phyloP scores from a whole-genome alignment of 2,329 filamentous ascomycete genomes.

The Dactylellina parvicollis region DNA sequence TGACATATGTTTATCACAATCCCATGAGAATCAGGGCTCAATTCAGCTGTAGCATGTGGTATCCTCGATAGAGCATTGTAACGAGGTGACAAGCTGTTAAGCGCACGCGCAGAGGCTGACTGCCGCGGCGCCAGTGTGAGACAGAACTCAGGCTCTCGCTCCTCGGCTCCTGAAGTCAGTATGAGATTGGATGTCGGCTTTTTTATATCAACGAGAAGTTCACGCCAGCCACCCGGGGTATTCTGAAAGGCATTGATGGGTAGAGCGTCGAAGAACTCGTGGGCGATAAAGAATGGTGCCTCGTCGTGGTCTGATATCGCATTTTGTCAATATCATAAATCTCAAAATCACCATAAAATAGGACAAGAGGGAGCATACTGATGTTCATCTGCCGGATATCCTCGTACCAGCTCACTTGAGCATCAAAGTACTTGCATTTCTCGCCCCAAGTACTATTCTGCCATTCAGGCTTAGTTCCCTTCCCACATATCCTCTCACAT shows the following conservation, averaged over 20 bases:
- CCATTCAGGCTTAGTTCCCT: conserved; percentile 25
- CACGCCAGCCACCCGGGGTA: conserved; percentile 64
- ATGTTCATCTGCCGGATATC: conserved; percentile 70
- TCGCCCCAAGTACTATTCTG: conserved; percentile 15
- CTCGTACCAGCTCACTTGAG: conserved; percentile 64
- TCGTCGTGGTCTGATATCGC: conserved; percentile 69
- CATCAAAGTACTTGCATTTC: conserved; percentile 25
- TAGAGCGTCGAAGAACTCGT: conserved; percentile 98
- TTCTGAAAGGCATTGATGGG: conserved; percentile 96
- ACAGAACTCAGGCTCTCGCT: conserved; percentile 82
- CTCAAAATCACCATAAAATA: background rate
- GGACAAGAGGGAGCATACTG: conserved; percentile 2
- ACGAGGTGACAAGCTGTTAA: conserved; percentile 81
- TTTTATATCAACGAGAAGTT: conserved; percentile 61
- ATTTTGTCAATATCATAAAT: background rate
- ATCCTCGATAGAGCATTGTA: conserved; percentile 78
- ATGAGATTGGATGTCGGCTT: conserved; percentile 61
- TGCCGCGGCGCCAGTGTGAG: conserved; percentile 78
- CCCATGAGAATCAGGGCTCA: conserved; percentile 85
- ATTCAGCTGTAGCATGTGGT: conserved; percentile 79
- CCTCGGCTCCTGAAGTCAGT: conserved; percentile 55
- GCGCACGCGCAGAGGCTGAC: conserved; percentile 83
- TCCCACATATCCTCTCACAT: conserved; percentile 35
- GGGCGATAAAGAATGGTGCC: conserved; percentile 91
- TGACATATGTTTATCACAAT: conserved; percentile 83